These are phyloP conservation scores for Emiliania huxleyi DNA, from an alignment of 78 protist genomes.

Conservation along the genomic window DNA sequence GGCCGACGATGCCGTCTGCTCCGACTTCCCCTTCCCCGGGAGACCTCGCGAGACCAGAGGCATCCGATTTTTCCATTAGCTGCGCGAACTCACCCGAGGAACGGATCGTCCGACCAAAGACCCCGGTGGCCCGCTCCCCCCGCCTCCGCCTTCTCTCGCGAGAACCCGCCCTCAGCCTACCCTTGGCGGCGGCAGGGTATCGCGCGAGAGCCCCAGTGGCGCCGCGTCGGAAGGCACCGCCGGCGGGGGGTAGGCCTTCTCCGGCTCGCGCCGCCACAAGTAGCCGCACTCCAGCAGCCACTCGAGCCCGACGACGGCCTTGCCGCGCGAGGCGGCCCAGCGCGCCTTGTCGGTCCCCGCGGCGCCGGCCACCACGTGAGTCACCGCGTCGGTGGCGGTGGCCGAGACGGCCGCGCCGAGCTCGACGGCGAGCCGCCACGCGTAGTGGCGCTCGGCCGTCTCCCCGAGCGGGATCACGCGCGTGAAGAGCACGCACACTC, in stretches of 20 bases:
- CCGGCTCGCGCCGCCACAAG: neutral
- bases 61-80: no score
- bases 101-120: no score
- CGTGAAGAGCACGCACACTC: neutral
- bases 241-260: neutral
- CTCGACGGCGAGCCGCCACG: neutral
- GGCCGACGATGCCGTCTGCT: no score
- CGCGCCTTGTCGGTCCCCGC: neutral
- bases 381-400: neutral
- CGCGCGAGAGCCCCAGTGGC: neutral
- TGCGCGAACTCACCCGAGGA: no score
- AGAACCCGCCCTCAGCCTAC: no score
- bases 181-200: neutral
- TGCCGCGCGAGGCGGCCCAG: neutral
- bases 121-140: no score
- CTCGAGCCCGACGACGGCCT: neutral
- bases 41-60: no score
- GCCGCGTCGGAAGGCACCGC: neutral
- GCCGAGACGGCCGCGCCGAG: neutral
- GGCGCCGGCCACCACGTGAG: neutral
- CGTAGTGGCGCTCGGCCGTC: neutral
- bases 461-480: neutral
- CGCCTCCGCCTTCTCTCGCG: no score
- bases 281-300: neutral
- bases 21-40: no score